Conservation (phyloP, 2,329 filamentous ascomycete genomes). For the Rosellinia necatrix region DNA sequence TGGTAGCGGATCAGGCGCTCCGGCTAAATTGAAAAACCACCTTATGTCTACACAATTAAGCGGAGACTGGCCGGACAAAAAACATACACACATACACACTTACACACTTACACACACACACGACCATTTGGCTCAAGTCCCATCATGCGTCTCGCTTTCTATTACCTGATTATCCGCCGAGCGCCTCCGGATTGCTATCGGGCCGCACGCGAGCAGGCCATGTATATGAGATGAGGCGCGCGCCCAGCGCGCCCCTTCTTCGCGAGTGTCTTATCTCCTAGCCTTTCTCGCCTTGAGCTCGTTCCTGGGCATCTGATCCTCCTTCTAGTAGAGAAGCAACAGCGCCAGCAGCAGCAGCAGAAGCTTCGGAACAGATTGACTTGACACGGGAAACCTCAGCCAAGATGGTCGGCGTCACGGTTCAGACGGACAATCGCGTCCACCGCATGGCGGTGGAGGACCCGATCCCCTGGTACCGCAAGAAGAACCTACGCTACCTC, state of each 20-base stretch:
- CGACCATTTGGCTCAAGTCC: constrained; percentile 29
- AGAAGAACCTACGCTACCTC: constrained; percentile 57
- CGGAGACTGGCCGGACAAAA: constrained; percentile 18
- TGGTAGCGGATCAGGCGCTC: constrained; percentile 31
- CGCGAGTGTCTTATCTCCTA: background rate
- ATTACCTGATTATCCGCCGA: constrained; percentile 38
- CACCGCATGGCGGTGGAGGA: constrained; percentile 49
- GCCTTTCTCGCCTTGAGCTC: constrained; percentile 6
- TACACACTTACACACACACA: too few relatives aligned
- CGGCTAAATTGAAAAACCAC: constrained; percentile 39
- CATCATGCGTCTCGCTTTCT: constrained; percentile 28
- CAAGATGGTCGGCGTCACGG: constrained; percentile 36
- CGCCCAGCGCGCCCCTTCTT: constrained; percentile 14
- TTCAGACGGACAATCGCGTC: constrained; percentile 41
- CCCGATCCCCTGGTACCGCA: constrained; percentile 57
- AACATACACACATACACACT: too few relatives aligned
- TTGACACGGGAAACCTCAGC: constrained; percentile 9
- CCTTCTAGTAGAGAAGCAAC: too few relatives aligned
- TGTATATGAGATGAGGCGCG: constrained; percentile 30
- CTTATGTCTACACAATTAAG: constrained; percentile 27
- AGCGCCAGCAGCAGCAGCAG: too few relatives aligned
- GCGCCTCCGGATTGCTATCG: constrained; percentile 32
- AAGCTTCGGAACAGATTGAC: too few relatives aligned
- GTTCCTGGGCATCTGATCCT: too few relatives aligned
- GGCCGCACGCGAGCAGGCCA: constrained; percentile 18